A percentile compares a stretch with the other conserved stretches of the same genome.
These are phyloP conservation scores for Zychaea mexicana DNA, from an alignment of 371 early-diverging fungal species.

Conservation along the genomic window DNA sequence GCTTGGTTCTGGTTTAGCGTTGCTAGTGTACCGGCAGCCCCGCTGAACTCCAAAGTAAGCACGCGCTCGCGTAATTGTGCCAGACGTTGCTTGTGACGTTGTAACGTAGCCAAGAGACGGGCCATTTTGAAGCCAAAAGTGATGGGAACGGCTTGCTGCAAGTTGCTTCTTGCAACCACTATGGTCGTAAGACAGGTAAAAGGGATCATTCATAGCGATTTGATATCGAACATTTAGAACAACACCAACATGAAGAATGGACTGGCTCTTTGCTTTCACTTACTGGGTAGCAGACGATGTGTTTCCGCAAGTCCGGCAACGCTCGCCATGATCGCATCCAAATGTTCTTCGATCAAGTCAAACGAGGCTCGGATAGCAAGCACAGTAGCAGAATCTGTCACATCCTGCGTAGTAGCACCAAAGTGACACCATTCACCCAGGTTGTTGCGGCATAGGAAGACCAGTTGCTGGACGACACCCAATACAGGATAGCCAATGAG, in stretches of 20 bases:
- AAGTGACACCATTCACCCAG: slow-evolving; percentile 20
- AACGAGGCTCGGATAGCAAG: slow-evolving; percentile 15
- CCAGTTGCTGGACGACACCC: slow-evolving; percentile 23
- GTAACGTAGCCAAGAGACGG: slow-evolving; percentile 18
- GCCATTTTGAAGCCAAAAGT: slow-evolving; percentile 29
- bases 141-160: slow-evolving; percentile 26
- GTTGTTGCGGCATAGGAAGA: slow-evolving; percentile 5
- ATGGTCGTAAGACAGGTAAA: background rate
- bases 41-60: slow-evolving; percentile 19
- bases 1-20: slow-evolving; percentile 12
- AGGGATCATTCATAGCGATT: no score
- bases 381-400: slow-evolving; percentile 23
- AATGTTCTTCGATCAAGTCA: slow-evolving; percentile 11
- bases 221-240: no score
- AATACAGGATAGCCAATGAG: slow-evolving; percentile 23
- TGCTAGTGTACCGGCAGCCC: slow-evolving; percentile 21
- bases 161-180: slow-evolving; percentile 25
- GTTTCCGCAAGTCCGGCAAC: slow-evolving; percentile 11
- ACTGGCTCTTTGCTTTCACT: background rate
- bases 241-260: background rate
- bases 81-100: slow-evolving; percentile 17
- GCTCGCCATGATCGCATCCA: slow-evolving; percentile 10
- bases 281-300: slow-evolving; percentile 19
- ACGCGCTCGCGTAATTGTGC: slow-evolving; percentile 6
- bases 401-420: slow-evolving; percentile 27